These are phyloP conservation scores for Calonectria ilicicola DNA, from an alignment of 2,329 filamentous ascomycete species.

Conservation along the genomic window DNA sequence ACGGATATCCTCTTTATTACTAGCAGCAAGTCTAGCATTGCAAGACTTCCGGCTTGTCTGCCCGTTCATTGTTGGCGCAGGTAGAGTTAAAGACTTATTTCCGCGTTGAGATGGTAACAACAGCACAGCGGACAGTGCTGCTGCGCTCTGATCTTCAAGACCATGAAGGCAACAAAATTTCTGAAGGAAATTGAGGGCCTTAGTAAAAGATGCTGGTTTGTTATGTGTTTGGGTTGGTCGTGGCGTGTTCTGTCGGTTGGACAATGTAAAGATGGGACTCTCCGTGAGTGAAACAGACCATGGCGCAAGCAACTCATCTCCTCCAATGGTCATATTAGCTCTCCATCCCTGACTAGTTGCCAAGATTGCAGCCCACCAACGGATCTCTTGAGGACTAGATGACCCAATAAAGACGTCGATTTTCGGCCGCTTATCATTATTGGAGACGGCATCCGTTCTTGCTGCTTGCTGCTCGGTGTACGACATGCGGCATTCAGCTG, in stretches of 20 bases:
- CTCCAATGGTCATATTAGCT: background rate
- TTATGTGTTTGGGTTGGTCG: background rate
- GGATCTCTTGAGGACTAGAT: background rate
- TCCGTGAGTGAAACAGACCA: slow-evolving; percentile 8
- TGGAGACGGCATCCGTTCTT: background rate
- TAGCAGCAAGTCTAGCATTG: background rate
- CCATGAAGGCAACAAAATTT: slow-evolving; percentile 12
- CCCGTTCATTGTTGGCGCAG: background rate
- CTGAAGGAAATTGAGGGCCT: slow-evolving; percentile 11
- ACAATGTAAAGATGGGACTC: background rate
- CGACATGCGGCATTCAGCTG: background rate
- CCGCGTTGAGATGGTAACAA: background rate
- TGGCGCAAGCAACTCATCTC: slow-evolving; percentile 1
- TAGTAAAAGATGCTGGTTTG: background rate
- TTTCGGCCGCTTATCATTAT: background rate
- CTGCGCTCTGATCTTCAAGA: slow-evolving; percentile 12
- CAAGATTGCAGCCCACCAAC: slow-evolving; percentile 20
- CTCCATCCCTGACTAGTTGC: slow-evolving; percentile 7
- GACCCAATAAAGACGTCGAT: background rate
- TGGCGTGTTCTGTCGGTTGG: background rate
- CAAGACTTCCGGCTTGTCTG: background rate
- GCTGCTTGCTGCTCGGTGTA: background rate
- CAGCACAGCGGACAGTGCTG: slow-evolving; percentile 7
- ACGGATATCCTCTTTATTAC: background rate
- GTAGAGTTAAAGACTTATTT: background rate